Evolutionary conservation across 176 grass and related monocot species (phyloP).

Genomic region (Hyparrhenia diplandra): DNA sequence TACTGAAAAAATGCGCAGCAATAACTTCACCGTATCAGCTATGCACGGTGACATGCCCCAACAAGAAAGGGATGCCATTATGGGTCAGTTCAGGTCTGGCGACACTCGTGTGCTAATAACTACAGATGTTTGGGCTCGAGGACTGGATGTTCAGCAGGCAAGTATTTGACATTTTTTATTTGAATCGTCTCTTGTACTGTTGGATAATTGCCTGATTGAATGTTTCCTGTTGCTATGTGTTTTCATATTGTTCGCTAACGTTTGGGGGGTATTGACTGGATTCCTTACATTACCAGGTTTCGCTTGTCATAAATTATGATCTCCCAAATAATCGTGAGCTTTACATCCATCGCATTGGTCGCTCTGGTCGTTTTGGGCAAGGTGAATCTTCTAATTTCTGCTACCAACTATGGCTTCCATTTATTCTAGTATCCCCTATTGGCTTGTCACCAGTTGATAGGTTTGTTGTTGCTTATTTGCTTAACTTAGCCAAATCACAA

Average conservation of each 20-base stretch:
- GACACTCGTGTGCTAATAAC: slow-evolving; percentile 82
- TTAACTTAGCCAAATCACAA: not conserved
- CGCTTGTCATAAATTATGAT: slow-evolving; percentile 97
- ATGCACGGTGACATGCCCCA: slow-evolving; percentile 99
- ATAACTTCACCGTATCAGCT: slow-evolving; percentile 91
- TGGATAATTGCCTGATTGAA: not conserved
- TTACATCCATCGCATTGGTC: slow-evolving; percentile 97
- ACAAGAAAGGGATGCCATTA: slow-evolving; percentile 94
- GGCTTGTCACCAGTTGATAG: not conserved
- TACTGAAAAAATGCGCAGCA: slow-evolving; percentile 91
- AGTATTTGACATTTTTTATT: slow-evolving; percentile 21
- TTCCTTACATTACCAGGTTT: slow-evolving; percentile 53
- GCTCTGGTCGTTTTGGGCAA: slow-evolving; percentile 93
- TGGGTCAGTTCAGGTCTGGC: slow-evolving; percentile 71
- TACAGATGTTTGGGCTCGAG: slow-evolving; percentile 89
- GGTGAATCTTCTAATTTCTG: slow-evolving; percentile 39
- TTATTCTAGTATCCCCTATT: not conserved
- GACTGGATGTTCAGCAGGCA: slow-evolving; percentile 93
- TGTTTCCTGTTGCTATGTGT: not conserved
- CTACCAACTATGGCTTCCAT: not conserved
- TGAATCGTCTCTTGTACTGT: not conserved
- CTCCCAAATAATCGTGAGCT: slow-evolving; percentile 97
- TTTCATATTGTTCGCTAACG: not conserved
- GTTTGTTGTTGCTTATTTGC: not conserved
- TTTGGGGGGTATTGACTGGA: not conserved